Percentiles rank a stretch among this genome's conserved stretches.
Evolutionary conservation across 352 stramenopile species (phyloP).

Genomic region (Globisporangium yorkense): DNA sequence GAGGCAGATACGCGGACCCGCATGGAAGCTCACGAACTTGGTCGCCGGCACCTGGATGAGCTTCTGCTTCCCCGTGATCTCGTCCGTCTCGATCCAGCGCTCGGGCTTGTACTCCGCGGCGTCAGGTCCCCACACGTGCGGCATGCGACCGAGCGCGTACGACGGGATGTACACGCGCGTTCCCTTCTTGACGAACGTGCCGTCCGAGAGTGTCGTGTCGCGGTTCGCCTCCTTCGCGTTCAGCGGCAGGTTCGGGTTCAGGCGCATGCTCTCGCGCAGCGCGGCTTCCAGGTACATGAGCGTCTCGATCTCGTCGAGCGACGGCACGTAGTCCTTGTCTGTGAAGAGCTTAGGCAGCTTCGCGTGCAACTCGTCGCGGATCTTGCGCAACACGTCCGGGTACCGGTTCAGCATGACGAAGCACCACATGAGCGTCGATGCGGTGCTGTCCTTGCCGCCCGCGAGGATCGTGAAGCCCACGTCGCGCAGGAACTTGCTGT

Average conservation of each 20-base stretch:
- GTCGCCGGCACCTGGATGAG: constrained; percentile 4
- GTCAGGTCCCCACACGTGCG: constrained; percentile 42
- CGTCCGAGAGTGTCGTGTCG: constrained; percentile 53
- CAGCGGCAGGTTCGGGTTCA: constrained; percentile 59
- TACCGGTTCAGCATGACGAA: constrained; percentile 62
- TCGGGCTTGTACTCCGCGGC: constrained; percentile 43
- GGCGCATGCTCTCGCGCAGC: constrained; percentile 50
- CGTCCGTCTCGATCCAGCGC: constrained; percentile 46
- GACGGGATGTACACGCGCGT: constrained; percentile 46
- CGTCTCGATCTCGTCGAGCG: constrained; percentile 37
- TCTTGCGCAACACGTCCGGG: constrained; percentile 36
- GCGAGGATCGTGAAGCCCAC: constrained; percentile 68
- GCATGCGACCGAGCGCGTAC: constrained; percentile 39
- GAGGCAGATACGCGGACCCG: constrained; percentile 38
- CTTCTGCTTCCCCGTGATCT: constrained; percentile 14
- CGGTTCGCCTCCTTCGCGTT: constrained; percentile 45
- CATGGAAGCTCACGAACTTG: constrained; percentile 36
- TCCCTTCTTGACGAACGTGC: constrained; percentile 45
- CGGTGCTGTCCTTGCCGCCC: constrained; percentile 74
- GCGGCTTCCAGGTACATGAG: constrained; percentile 59
- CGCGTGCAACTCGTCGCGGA: constrained; percentile 40
- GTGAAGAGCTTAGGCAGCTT: constrained; percentile 30
- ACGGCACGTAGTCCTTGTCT: constrained; percentile 25
- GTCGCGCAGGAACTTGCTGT: constrained; percentile 50
- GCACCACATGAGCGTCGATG: constrained; percentile 61